A percentile compares a stretch with the other conserved stretches of the same genome.
Conservation (phyloP, 192 early-diverging fungal genomes). For the Coemansia sp. region DNA sequence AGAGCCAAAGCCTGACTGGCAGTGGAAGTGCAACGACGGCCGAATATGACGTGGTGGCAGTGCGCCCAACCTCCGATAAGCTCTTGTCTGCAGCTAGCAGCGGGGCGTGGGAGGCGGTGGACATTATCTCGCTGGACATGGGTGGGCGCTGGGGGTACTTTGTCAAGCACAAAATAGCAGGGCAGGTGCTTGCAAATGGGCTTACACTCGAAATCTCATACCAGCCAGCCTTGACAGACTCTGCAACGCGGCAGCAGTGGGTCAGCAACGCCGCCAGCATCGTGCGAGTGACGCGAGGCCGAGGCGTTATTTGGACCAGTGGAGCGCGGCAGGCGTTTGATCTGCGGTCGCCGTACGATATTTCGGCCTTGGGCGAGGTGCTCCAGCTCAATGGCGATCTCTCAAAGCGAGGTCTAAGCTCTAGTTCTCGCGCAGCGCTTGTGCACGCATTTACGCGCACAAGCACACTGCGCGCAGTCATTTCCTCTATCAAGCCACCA, state of each 20-base stretch:
- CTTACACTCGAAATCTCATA: constrained; percentile 41
- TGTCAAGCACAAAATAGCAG: constrained; percentile 49
- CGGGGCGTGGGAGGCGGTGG: constrained; percentile 42
- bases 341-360: constrained; percentile 46
- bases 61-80: constrained; percentile 43
- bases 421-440: constrained; percentile 35
- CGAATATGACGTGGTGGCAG: constrained; percentile 51
- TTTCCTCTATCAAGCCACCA: constrained; percentile 8
- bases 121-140: constrained; percentile 50
- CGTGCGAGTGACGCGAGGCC: constrained; percentile 46
- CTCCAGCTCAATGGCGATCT: constrained; percentile 51
- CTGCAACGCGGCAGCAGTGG: constrained; percentile 46
- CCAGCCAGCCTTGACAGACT: constrained; percentile 27
- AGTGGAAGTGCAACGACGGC: constrained; percentile 10
- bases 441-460: constrained; percentile 45
- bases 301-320: constrained; percentile 40
- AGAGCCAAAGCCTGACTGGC: constrained; percentile 35
- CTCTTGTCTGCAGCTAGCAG: constrained; percentile 36
- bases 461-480: constrained; percentile 38
- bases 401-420: constrained; percentile 39
- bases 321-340: constrained; percentile 37
- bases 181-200: constrained; percentile 40
- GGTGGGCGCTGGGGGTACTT: constrained; percentile 46
- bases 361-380: constrained; percentile 41
- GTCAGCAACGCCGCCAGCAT: constrained; percentile 44